Conservation (phyloP, 805 yeast species). For the Nakazawaea peltata region DNA sequence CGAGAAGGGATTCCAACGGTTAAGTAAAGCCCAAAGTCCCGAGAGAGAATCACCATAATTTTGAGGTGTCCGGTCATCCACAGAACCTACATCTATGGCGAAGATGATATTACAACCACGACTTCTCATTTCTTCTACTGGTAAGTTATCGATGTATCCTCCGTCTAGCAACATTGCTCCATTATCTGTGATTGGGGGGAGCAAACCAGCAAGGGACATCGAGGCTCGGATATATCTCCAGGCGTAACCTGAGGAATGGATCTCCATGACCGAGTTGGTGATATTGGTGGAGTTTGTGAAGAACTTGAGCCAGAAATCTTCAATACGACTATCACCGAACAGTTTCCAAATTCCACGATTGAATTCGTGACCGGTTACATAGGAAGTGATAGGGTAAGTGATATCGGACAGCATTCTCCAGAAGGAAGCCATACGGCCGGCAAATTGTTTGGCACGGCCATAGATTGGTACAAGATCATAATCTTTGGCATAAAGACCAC, state of each 20-base stretch:
- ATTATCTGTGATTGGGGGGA: slow-evolving; percentile 82
- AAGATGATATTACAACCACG: slow-evolving; percentile 81
- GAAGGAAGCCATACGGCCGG: slow-evolving; percentile 69
- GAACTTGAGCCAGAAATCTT: slow-evolving; percentile 90
- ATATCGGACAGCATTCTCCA: slow-evolving; percentile 84
- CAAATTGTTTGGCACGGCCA: slow-evolving; percentile 82
- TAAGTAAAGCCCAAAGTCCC: slow-evolving; percentile 85
- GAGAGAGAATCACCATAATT: slow-evolving; percentile 87
- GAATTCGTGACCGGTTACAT: slow-evolving; percentile 95
- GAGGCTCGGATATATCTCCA: slow-evolving; percentile 96
- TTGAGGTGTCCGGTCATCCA: slow-evolving; percentile 87
- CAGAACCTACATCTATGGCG: slow-evolving; percentile 95
- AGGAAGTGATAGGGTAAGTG: slow-evolving; percentile 90
- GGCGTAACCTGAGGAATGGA: slow-evolving; percentile 85
- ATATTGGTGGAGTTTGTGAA: slow-evolving; percentile 91
- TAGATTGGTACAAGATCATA: slow-evolving; percentile 86
- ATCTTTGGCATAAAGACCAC: slow-evolving; percentile 90
- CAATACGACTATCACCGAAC: slow-evolving; percentile 86
- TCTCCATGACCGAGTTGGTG: slow-evolving; percentile 91
- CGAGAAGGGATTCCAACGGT: slow-evolving; percentile 87
- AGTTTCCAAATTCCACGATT: slow-evolving; percentile 97
- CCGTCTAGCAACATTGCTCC: slow-evolving; percentile 95
- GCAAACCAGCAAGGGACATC: slow-evolving; percentile 89
- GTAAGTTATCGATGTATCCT: slow-evolving; percentile 89
- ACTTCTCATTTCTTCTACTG: slow-evolving; percentile 86